Evolutionary conservation across 2,329 filamentous ascomycete species (phyloP).

Genomic region (Setomelanomma holmii): DNA sequence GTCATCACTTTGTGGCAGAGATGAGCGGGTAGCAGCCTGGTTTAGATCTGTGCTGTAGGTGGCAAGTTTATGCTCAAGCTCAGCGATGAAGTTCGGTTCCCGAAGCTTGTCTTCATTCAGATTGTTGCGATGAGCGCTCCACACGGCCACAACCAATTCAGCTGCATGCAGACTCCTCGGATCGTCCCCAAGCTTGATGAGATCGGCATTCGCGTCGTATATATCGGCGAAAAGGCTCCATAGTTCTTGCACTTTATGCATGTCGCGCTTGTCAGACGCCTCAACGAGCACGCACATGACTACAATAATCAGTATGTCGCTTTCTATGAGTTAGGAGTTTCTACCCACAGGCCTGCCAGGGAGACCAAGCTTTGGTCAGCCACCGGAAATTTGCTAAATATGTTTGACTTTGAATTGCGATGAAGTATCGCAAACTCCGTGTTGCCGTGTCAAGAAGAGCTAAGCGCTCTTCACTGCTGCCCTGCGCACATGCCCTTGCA

Average conservation of each 20-base stretch:
- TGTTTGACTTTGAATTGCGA: not conserved
- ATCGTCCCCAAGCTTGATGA: not conserved
- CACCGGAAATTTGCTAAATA: not conserved
- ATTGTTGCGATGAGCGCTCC: not conserved
- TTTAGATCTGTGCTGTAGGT: not conserved
- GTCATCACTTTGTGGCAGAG: not conserved
- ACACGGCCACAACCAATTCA: not conserved
- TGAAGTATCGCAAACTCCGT: not conserved
- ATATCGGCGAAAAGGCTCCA: not conserved
- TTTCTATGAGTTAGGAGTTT: not conserved
- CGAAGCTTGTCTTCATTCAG: not conserved
- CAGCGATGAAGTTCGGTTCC: not conserved
- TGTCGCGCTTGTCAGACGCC: not conserved
- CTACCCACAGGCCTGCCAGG: slow-evolving; percentile 1
- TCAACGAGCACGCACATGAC: not conserved
- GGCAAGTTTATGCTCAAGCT: not conserved
- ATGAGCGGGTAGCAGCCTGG: no score
- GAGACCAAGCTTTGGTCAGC: not conserved
- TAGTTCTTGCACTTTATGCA: not conserved
- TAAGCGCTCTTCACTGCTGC: not conserved
- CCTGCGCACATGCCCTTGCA: not conserved
- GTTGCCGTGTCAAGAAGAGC: not conserved
- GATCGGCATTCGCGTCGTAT: not conserved
- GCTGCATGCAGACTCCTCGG: not conserved
- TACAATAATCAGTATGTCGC: not conserved